A percentile compares a stretch with the other conserved stretches of the same genome.
Conservation (phyloP, 768 basidiomycete species). For the Roridomyces roridus region DNA sequence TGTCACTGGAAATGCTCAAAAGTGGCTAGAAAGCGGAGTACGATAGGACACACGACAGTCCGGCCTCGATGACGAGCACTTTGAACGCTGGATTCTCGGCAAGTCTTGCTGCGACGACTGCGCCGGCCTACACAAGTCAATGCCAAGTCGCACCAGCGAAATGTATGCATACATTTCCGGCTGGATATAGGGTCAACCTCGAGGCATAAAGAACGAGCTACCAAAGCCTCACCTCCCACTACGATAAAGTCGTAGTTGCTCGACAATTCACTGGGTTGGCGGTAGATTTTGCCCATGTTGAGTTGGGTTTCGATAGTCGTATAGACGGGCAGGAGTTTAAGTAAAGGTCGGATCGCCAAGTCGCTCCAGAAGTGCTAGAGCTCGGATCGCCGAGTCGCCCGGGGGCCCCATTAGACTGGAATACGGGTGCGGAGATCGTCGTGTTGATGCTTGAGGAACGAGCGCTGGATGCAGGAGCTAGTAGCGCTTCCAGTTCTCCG, state of each 20-base stretch:
- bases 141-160: neutral
- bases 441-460: too few relatives aligned
- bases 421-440: too few relatives aligned
- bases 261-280: too few relatives aligned
- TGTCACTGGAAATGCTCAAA: conserved; percentile 5
- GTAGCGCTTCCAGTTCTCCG: too few relatives aligned
- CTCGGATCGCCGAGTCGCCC: too few relatives aligned
- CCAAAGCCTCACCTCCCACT: conserved; percentile 27
- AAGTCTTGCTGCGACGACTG: conserved; percentile 48
- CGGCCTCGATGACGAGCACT: conserved; percentile 51
- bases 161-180: neutral
- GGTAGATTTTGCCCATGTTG: too few relatives aligned
- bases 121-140: conserved; percentile 32
- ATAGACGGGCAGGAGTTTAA: too few relatives aligned
- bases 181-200: neutral
- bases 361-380: too few relatives aligned
- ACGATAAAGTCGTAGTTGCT: conserved; percentile 35
- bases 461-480: too few relatives aligned
- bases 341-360: too few relatives aligned
- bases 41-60: conserved; percentile 29
- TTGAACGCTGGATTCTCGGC: conserved; percentile 42
- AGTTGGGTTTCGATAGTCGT: too few relatives aligned
- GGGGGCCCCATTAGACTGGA: too few relatives aligned
- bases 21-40: conserved; percentile 3
- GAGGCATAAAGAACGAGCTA: neutral